These are phyloP conservation scores for Lasiodiplodia theobromae DNA, from an alignment of 2,329 filamentous ascomycete genomes.

Conservation along the genomic window DNA sequence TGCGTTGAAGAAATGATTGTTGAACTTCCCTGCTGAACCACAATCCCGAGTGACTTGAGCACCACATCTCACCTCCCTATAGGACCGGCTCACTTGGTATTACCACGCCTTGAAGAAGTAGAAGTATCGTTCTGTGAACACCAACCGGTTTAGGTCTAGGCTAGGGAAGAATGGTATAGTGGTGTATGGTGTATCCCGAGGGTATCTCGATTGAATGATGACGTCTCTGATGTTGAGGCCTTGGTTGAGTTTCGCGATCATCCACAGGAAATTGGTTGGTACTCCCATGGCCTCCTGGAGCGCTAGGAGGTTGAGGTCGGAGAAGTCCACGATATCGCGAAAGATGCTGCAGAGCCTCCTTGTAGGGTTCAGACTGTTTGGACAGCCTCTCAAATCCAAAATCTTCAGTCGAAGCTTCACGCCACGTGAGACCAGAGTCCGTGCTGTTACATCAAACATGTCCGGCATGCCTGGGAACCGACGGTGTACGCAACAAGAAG, in stretches of 20 bases:
- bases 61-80: background rate
- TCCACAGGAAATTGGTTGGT: background rate
- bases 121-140: too few species aligned
- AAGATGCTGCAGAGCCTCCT: background rate
- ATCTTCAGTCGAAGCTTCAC: background rate
- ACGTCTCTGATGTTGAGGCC: background rate
- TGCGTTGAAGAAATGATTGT: background rate
- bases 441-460: background rate
- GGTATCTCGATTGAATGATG: conserved; percentile 6
- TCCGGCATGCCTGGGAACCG: background rate
- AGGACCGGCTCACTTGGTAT: background rate
- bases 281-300: background rate
- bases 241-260: background rate
- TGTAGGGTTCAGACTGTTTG: background rate
- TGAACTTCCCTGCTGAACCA: background rate
- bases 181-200: too few species aligned
- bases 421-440: background rate
- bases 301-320: background rate
- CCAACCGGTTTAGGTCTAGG: too few species aligned
- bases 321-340: background rate
- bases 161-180: too few species aligned
- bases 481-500: background rate
- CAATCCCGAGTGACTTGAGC: background rate
- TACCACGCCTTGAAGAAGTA: background rate
- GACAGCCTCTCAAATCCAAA: background rate